A percentile compares a stretch with the other conserved stretches of the same genome.
phyloP scores from a whole-genome alignment of 2,329 filamentous ascomycete genomes.

The Macrophomina tecta region DNA sequence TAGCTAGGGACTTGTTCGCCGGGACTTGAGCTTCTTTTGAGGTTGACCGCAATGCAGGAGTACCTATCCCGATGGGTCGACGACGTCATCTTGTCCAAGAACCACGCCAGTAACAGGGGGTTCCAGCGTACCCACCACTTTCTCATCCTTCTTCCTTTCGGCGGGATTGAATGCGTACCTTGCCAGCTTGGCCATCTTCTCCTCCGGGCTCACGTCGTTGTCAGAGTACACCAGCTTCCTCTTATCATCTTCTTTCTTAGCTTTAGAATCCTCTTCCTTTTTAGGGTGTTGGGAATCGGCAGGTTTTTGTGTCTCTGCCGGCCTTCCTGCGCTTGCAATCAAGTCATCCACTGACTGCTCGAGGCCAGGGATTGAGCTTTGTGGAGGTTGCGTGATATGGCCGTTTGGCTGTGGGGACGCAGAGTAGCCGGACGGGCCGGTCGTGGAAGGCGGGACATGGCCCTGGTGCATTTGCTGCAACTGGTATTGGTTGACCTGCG shows the following conservation, averaged over 20 bases:
- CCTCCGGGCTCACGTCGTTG: constrained; percentile 80
- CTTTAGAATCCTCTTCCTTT: constrained; percentile 61
- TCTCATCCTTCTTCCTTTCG: constrained; percentile 22
- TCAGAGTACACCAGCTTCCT: constrained; percentile 79
- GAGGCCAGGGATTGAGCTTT: constrained; percentile 32
- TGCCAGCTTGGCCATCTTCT: constrained; percentile 81
- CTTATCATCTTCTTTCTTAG: constrained; percentile 68
- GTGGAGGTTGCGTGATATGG: constrained; percentile 31
- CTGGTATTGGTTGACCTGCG: constrained; percentile 54
- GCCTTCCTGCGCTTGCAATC: constrained; percentile 55
- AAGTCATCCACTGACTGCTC: constrained; percentile 58
- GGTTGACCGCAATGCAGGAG: constrained; percentile 1
- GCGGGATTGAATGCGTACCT: constrained; percentile 68
- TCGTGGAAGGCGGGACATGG: constrained; percentile 31
- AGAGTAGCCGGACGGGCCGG: constrained; percentile 24
- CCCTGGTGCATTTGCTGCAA: constrained; percentile 33
- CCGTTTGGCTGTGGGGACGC: constrained; percentile 43
- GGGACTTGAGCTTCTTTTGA: neutral
- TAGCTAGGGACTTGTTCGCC: neutral
- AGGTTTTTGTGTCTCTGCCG: constrained; percentile 44
- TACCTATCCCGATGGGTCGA: constrained; percentile 27
- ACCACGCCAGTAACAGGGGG: constrained; percentile 27
- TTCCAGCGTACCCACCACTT: constrained; percentile 23
- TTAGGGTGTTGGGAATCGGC: constrained; percentile 58
- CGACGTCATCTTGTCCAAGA: constrained; percentile 27